Conservation (phyloP, 2,329 filamentous ascomycete genomes). For the Magnaporthales sp. region DNA sequence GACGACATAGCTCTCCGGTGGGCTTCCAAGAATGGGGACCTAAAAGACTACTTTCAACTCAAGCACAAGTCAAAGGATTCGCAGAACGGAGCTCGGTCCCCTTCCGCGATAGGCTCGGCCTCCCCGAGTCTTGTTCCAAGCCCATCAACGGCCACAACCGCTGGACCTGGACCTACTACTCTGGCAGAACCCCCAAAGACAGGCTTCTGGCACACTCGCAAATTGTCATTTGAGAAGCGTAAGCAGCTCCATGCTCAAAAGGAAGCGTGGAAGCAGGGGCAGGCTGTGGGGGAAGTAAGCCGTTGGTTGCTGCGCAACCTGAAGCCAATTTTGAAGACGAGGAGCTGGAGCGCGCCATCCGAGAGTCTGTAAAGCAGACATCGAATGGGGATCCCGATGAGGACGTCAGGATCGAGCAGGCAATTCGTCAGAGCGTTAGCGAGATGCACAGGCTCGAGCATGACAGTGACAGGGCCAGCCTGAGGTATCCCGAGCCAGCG, state of each 20-base stretch:
- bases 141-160: neutral
- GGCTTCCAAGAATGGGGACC: constrained; percentile 49
- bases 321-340: constrained; percentile 31
- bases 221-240: constrained; percentile 40
- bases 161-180: constrained; percentile 1
- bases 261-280: constrained; percentile 30
- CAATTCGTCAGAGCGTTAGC: constrained; percentile 62
- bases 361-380: constrained; percentile 58
- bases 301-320: neutral
- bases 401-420: constrained; percentile 62
- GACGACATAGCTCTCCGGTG: constrained; percentile 57
- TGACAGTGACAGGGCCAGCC: neutral
- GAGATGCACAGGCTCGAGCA: constrained; percentile 31
- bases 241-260: constrained; percentile 40
- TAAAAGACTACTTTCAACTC: constrained; percentile 49
- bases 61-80: constrained; percentile 29
- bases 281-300: constrained; percentile 9
- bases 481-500: neutral
- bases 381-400: constrained; percentile 61
- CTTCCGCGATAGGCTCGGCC: constrained; percentile 18
- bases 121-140: constrained; percentile 15
- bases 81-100: neutral
- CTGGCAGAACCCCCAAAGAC: constrained; percentile 22
- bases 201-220: constrained; percentile 40
- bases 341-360: constrained; percentile 66